phyloP scores from a whole-genome alignment of 495 filamentous ascomycete genomes.

The Trichoderma reesei region DNA sequence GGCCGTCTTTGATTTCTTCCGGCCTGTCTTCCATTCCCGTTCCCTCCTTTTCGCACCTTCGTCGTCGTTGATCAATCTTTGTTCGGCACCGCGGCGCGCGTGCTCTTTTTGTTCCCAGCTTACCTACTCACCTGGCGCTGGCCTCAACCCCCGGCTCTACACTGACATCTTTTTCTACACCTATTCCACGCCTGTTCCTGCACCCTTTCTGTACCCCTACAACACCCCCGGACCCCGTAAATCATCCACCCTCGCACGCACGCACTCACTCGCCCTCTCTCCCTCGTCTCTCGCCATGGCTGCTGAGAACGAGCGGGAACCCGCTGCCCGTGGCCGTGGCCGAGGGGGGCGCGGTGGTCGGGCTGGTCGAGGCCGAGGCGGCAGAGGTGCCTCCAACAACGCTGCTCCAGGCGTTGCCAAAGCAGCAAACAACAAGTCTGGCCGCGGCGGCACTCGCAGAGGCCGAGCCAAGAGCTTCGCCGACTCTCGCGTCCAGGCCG shows the following conservation, averaged over 20 bases:
- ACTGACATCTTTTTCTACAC: neutral
- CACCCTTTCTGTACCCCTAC: neutral
- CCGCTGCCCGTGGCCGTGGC: slow-evolving; percentile 4
- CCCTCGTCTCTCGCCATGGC: slow-evolving; percentile 3
- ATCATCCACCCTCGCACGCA: neutral
- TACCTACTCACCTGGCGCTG: neutral
- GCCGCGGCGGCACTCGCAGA: slow-evolving; percentile 22
- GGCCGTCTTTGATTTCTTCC: too few relatives aligned
- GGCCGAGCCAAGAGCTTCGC: slow-evolving; percentile 35
- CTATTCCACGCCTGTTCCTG: neutral
- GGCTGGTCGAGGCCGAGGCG: slow-evolving; percentile 22
- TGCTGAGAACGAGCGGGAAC: slow-evolving; percentile 9
- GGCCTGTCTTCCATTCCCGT: too few relatives aligned
- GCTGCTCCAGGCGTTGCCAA: slow-evolving; percentile 23
- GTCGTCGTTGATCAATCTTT: neutral
- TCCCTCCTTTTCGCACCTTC: neutral
- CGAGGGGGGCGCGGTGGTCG: slow-evolving; percentile 12
- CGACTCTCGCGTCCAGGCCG: slow-evolving; percentile 30
- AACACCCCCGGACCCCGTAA: neutral
- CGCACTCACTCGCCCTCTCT: neutral
- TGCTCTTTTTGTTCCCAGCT: neutral
- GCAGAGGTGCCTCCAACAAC: slow-evolving; percentile 11
- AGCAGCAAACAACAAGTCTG: slow-evolving; percentile 21
- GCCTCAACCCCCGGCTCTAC: neutral
- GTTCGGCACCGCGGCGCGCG: neutral